phyloP scores from a whole-genome alignment of 1,284 basidiomycete species.

The Tylopilus orsonianus region DNA sequence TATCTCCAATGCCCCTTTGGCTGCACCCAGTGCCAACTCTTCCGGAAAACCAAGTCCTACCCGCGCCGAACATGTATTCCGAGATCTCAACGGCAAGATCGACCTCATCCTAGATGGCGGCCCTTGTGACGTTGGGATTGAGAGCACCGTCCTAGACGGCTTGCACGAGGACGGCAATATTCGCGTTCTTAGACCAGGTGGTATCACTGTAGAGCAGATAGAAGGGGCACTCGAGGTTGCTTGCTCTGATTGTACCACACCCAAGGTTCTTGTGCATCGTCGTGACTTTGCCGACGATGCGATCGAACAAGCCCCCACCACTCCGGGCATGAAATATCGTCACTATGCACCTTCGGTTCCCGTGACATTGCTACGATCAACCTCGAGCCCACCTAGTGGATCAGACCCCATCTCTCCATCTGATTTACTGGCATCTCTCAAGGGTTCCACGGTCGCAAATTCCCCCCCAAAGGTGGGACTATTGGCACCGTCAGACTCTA shows the following conservation, averaged over 20 bases:
- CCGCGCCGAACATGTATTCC: conserved; percentile 81
- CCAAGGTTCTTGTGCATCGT: conserved; percentile 70
- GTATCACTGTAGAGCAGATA: conserved; percentile 89
- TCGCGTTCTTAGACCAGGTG: conserved; percentile 88
- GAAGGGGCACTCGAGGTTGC: conserved; percentile 56
- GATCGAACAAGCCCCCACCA: conserved; percentile 80
- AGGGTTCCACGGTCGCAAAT: conserved; percentile 16
- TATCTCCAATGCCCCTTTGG: conserved; percentile 73
- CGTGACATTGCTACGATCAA: conserved; percentile 70
- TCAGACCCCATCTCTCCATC: conserved; percentile 31
- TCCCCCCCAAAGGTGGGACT: conserved; percentile 59
- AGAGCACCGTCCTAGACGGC: conserved; percentile 95
- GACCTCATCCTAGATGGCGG: conserved; percentile 92
- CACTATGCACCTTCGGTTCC: conserved; percentile 94
- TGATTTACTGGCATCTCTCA: conserved; percentile 44
- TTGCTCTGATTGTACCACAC: conserved; percentile 37
- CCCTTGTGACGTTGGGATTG: conserved; percentile 84
- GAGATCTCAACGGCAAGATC: conserved; percentile 77
- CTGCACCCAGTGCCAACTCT: conserved; percentile 95
- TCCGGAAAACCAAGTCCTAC: conserved; percentile 96
- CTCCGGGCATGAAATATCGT: conserved; percentile 99
- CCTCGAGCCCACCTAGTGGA: conserved; percentile 40
- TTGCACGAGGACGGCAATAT: conserved; percentile 70
- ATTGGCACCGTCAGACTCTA: conserved; percentile 67
- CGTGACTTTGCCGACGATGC: conserved; percentile 69